Base-by-base conservation (phyloP, 1,139 yeast genomes). In the Yamadazyma taylorii region DNA sequence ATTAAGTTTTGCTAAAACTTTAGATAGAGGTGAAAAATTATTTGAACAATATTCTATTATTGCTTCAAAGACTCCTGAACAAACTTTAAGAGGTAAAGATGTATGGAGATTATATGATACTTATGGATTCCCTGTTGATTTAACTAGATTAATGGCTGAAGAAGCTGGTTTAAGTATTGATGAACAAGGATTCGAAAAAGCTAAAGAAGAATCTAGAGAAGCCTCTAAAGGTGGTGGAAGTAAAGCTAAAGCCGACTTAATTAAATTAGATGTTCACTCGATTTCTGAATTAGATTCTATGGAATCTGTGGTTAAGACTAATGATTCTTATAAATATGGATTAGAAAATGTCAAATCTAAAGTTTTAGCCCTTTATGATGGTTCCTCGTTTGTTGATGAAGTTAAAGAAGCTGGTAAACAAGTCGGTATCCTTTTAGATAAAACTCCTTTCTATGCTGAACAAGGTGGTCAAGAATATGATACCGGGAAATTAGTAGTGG, bases 381-480 rank as follows among this genome's bases (percentile, higher is more conserved):
- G 89, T 35, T 63, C 76, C 34, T 64, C 70, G 34, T 88, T 89
- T 52, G 79, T 78, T 36, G 61, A 64, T 34, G 41, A 62, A 22
- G 62, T 74, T 35, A 73, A 66, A 39, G 68, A 63, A 33, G 47
- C 66, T 17, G 65, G 73, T 33, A 70, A 74, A 51, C 88, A 84
- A 58, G 68, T 77, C 47, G 98, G 98, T 59, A 66, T 92, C 39
- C 62, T 92, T 39, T 74, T 92, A 45, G 95, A 92, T 63, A 83
- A 79, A 63, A 86, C 97, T 24, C 94, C 95, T 58, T 88, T 92
- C 67, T 92, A 92, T 58, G 97, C 98, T 35, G 99, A 92, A 68
- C 95, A 87, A 67, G 99, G 99, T 79, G 99, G 99, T 57, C 99
- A 92, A 73, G 97, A 88, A 64, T 85, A 77, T 58, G 99, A 92